Percentiles rank a stretch among this genome's conserved stretches.
Conservation (phyloP, 1,139 yeast genomes). For the Taiozyma sp. region DNA sequence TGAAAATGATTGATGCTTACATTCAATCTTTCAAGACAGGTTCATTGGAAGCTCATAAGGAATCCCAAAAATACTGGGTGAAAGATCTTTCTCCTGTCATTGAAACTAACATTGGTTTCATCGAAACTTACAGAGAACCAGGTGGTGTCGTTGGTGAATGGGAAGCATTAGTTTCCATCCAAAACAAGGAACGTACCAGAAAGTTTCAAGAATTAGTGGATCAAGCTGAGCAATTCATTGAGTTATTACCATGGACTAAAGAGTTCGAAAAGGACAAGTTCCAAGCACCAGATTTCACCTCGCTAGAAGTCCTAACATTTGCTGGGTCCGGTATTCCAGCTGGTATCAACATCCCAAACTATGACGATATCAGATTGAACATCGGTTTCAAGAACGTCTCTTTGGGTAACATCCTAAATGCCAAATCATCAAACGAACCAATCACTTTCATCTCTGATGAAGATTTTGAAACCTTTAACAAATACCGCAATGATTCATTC, state of each 20-base stretch:
- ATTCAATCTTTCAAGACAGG: conserved; percentile 74
- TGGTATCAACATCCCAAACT: conserved; percentile 89
- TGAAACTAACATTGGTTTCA: conserved; percentile 85
- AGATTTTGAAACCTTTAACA: conserved; percentile 54
- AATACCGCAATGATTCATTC: conserved; percentile 77
- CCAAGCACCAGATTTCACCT: conserved; percentile 89
- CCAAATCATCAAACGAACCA: conserved; percentile 68
- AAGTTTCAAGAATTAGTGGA: conserved; percentile 69
- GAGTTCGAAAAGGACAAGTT: conserved; percentile 79
- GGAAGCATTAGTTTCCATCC: conserved; percentile 94
- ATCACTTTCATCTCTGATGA: conserved; percentile 57
- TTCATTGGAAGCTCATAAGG: conserved; percentile 79
- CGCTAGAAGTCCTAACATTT: conserved; percentile 83
- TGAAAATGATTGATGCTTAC: conserved; percentile 58
- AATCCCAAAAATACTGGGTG: conserved; percentile 84
- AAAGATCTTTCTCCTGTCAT: conserved; percentile 80
- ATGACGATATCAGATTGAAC: conserved; percentile 80
- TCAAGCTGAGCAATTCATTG: conserved; percentile 60
- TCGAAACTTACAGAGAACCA: conserved; percentile 90
- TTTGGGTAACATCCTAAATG: conserved; percentile 76
- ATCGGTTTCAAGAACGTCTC: conserved; percentile 88
- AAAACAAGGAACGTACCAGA: conserved; percentile 79
- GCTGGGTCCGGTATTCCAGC: conserved; percentile 91
- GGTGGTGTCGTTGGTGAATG: conserved; percentile 91
- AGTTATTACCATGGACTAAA: conserved; percentile 70